phyloP scores from a whole-genome alignment of 2,329 filamentous ascomycete species.

The Colletotrichum abscissum region DNA sequence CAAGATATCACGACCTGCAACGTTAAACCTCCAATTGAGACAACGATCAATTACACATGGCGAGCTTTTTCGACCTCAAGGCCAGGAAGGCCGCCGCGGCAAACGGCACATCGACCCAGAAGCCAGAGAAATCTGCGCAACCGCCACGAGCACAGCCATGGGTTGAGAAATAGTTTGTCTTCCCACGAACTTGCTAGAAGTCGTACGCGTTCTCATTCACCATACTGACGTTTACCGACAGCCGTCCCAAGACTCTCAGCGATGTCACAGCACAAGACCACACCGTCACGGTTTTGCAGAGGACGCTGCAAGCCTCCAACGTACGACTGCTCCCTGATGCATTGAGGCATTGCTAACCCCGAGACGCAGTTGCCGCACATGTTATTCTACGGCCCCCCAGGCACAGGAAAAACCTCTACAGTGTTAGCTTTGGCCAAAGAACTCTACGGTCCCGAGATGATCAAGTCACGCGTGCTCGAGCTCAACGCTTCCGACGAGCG shows the following conservation, averaged over 20 bases:
- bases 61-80: slow-evolving; percentile 96
- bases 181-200: slow-evolving; percentile 11
- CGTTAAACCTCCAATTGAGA: neutral
- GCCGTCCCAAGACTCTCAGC: slow-evolving; percentile 90
- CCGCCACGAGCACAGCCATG: slow-evolving; percentile 82
- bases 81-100: slow-evolving; percentile 83
- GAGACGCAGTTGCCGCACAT: slow-evolving; percentile 85
- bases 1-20: neutral
- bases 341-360: slow-evolving; percentile 12
- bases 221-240: slow-evolving; percentile 53
- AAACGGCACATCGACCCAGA: slow-evolving; percentile 71
- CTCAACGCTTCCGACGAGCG: slow-evolving; percentile 99
- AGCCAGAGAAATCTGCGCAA: slow-evolving; percentile 71
- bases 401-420: slow-evolving; percentile 97
- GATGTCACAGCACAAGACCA: slow-evolving; percentile 99
- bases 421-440: slow-evolving; percentile 97
- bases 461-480: slow-evolving; percentile 95
- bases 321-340: slow-evolving; percentile 55
- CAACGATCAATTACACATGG: slow-evolving; percentile 63
- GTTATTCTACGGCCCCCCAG: slow-evolving; percentile 98
- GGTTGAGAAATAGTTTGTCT: slow-evolving; percentile 96
- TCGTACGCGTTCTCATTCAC: neutral
- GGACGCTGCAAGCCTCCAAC: slow-evolving; percentile 94
- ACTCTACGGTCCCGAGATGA: slow-evolving; percentile 94
- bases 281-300: slow-evolving; percentile 90